Conservation (phyloP, 208 protist species). For the Trypanosoma congolense region DNA sequence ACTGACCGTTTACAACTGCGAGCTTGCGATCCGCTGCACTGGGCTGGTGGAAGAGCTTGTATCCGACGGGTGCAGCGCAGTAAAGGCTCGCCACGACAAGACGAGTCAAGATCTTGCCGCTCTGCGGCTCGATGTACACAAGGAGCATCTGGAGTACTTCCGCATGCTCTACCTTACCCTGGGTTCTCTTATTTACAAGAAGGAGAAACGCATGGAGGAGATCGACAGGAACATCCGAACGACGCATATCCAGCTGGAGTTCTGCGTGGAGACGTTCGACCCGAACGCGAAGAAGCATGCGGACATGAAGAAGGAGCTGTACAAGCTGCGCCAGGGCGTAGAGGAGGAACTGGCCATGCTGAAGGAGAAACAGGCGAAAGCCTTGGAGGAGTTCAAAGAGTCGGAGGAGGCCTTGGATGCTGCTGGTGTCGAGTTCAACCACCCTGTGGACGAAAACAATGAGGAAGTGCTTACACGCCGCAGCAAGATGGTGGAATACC, state of each 20-base stretch:
- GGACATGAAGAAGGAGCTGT: conserved; percentile 68
- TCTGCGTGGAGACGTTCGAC: conserved; percentile 79
- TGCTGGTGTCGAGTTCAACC: conserved; percentile 62
- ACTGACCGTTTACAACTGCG: conserved; percentile 53
- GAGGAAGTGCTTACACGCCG: conserved; percentile 64
- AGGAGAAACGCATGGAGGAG: conserved; percentile 64
- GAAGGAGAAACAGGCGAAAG: conserved; percentile 67
- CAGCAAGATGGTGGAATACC: conserved; percentile 85
- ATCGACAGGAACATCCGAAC: conserved; percentile 73
- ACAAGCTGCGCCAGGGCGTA: conserved; percentile 39
- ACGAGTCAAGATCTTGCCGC: conserved; percentile 40
- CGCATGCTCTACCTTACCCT: conserved; percentile 51
- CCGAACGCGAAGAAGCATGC: conserved; percentile 71
- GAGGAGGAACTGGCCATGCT: conserved; percentile 75
- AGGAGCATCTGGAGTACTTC: conserved; percentile 60
- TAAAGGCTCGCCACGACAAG: conserved; percentile 53
- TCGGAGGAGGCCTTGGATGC: conserved; percentile 67
- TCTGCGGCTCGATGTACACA: conserved; percentile 41
- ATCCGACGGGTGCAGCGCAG: conserved; percentile 37
- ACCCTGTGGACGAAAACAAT: conserved; percentile 61
- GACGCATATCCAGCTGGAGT: conserved; percentile 76
- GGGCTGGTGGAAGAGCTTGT: conserved; percentile 46
- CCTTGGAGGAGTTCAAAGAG: conserved; percentile 72
- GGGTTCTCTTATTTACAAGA: conserved; percentile 43
- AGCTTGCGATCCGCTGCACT: conserved; percentile 45